Base-by-base conservation (phyloP, 148 eudicot genomes). In the Persicaria tinctoria region DNA sequence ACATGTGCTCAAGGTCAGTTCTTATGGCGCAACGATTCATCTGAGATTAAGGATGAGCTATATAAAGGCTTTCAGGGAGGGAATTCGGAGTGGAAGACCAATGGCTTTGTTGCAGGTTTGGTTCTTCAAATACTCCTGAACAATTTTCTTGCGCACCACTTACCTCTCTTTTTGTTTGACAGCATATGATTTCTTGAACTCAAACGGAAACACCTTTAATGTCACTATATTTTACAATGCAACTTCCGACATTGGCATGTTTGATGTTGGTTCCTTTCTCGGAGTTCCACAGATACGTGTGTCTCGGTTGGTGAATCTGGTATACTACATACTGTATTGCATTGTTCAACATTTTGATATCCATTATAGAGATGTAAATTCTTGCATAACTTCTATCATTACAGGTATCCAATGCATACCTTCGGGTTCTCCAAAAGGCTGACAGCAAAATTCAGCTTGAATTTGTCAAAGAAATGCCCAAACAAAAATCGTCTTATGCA, bases 401-500 rank as follows among this genome's bases (percentile, higher is more conserved):
- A 49, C 91, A 94, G 98, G 88, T 74, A 68, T 94, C 97, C 50
- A 94, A 91, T 87, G 88, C 96, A 71, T 94, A 80, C 80, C 92
- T 94, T 32, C 87, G 87, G 73, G 60, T 75, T 75, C 63, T 89
- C 76, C 81, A 79, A 46, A 96, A 90, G 68, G 80, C 88, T 56
- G 74, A 78, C 47, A 66, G 87, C 17, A 80, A 79, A 82, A 82
- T 94, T 82, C 84, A 79, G 32, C 85, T 91, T 74, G 93, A 94
- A 76, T 94, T 87, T 78, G 86, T 89, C 73, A 94, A 90, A 83
- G 97, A 92, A 82, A 94, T 90, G 98, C 98, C 98, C 60, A 93
- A 91, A 73, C 88, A 89, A 73, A 87, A 76, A 81, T 81, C 91
- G 73, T 55, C 64, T 47, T 72, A 85, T 6, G 82, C 80, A 68